phyloP scores from a whole-genome alignment of 192 early-diverging fungal species.

The Umbelopsis sp. region DNA sequence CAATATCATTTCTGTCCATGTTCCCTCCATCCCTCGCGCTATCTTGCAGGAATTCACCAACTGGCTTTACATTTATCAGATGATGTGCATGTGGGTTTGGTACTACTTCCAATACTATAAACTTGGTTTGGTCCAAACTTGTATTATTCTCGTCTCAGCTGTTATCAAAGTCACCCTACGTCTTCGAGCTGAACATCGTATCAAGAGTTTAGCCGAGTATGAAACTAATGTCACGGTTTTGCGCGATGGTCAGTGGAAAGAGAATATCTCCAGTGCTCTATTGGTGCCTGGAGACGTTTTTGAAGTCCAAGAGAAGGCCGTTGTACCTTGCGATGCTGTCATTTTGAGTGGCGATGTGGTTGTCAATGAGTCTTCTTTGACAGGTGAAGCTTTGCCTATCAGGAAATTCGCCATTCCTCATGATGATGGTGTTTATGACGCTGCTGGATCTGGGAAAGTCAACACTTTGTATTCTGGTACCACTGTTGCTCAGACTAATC shows the following conservation, averaged over 20 bases:
- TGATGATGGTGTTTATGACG: conserved; percentile 50
- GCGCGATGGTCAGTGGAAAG: conserved; percentile 64
- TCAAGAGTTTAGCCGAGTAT: conserved; percentile 63
- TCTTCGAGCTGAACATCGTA: conserved; percentile 53
- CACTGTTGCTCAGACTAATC: conserved; percentile 58
- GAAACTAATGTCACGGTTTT: conserved; percentile 48
- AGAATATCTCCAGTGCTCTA: conserved; percentile 49
- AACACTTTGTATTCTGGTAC: conserved; percentile 75
- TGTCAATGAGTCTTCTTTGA: conserved; percentile 75
- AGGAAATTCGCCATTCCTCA: conserved; percentile 70
- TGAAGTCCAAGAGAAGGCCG: conserved; percentile 44
- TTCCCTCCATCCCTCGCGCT: conserved; percentile 51
- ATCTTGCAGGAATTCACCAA: conserved; percentile 60
- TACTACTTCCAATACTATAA: conserved; percentile 68
- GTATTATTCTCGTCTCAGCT: conserved; percentile 58
- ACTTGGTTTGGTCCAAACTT: conserved; percentile 61
- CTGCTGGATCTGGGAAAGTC: conserved; percentile 46
- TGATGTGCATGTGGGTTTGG: conserved; percentile 74
- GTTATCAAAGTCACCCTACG: conserved; percentile 60
- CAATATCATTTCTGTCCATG: conserved; percentile 63
- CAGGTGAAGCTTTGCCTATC: conserved; percentile 81
- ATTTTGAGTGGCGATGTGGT: conserved; percentile 71
- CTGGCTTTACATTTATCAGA: conserved; percentile 65
- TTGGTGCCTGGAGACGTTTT: conserved; percentile 75
- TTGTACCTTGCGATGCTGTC: conserved; percentile 70